Base-by-base conservation (phyloP, 768 basidiomycete species). In the Rhodocollybia butyracea region DNA sequence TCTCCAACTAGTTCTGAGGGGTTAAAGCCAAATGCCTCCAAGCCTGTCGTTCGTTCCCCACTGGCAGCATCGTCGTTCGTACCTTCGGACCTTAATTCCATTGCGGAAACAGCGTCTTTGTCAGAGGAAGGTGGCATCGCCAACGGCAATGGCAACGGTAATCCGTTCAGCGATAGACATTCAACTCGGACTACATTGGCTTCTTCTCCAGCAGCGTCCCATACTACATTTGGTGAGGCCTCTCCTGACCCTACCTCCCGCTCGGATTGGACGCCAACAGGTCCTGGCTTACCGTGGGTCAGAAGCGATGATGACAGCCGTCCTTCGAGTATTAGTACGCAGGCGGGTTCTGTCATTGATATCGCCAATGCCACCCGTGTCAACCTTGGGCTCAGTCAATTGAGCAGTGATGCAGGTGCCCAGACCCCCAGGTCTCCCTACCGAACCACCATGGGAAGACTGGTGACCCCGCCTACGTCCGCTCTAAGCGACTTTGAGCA, bases 61-160 rank as follows among this genome's bases (percentile, higher is more conserved):
- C 73, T 91, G 45, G 87, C 89, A 12, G 73, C 80, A 3, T 79
- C 79, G 11, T 87, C 88, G 5, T 91, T 90, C 66, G 86, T 84
- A 17, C 88, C 88, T 1, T 73, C 76, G 32, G 89, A 90, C 63
- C 66, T 87, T 24, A 67, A 82, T 15, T 73, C 68, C 7, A 86
- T 89, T 66, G 69, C 60, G 3, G 69, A 69, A 70, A 38, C 41
- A 8, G 22, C 38, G 26, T 27, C 43, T 1, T 31, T 78, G 1
- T 65, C 70, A n/a, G 85, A 88, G 54, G 76, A 84, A 57, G 68
- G 75, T 19, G n/a, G n/a, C n/a, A n/a, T n/a, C n/a, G n/a, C n/a
- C n/a, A n/a, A n/a, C n/a, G n/a, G n/a, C n/a, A n/a, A n/a, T n/a
- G n/a, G n/a, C n/a, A n/a, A n/a, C n/a, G 73, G 70, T n/a, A 80